phyloP scores from a whole-genome alignment of 78 protist species.

The Monosiga brevicollis region DNA sequence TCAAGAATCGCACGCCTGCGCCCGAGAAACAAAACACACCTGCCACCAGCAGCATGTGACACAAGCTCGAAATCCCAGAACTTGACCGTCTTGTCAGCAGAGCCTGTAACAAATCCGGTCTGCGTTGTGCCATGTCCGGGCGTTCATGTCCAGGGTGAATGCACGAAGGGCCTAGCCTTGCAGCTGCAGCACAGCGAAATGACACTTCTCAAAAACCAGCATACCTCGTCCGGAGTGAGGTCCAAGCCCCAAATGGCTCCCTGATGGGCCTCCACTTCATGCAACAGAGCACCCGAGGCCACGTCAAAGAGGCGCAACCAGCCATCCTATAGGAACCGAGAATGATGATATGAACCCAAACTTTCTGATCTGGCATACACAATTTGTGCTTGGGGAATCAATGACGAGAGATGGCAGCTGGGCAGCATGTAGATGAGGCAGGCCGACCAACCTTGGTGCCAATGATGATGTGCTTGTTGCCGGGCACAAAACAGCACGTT shows the following conservation, averaged over 20 bases:
- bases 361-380: not conserved
- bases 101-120: conserved; percentile 68
- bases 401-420: conserved; percentile 40
- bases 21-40: no score
- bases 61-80: conserved; percentile 84
- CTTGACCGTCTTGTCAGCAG: conserved; percentile 74
- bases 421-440: conserved; percentile 57
- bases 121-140: no score
- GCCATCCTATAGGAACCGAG: not conserved
- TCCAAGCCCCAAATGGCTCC: conserved; percentile 51
- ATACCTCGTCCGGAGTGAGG: conserved; percentile 25
- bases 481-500: conserved; percentile 65
- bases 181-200: no score
- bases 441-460: conserved; percentile 88
- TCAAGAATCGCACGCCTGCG: no score
- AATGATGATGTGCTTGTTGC: conserved; percentile 59
- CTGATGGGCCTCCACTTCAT: conserved; percentile 56
- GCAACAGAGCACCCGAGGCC: not conserved
- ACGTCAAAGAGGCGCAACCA: no score
- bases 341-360: not conserved
- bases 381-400: not conserved
- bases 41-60: no score
- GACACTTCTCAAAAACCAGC: no score
- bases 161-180: no score
- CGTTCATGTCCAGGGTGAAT: no score